Conservation (phyloP, 352 stramenopile species). For the Pythium aquatile region DNA sequence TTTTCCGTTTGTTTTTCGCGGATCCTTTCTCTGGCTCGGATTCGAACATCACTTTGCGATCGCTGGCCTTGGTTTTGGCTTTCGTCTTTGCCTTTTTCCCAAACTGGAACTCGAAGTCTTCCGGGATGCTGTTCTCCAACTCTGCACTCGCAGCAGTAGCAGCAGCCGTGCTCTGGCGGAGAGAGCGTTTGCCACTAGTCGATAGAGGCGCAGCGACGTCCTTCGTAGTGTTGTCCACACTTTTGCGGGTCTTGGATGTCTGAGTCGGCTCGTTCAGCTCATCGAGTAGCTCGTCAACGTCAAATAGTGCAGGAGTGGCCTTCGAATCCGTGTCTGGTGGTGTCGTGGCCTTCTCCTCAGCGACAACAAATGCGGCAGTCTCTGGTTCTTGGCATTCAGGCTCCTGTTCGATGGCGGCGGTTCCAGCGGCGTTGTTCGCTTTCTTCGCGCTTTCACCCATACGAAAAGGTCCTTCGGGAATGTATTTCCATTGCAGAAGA, state of each 20-base stretch:
- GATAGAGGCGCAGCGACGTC: constrained; percentile 55
- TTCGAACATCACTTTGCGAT: constrained; percentile 31
- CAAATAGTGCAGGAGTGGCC: constrained; percentile 22
- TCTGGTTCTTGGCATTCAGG: neutral
- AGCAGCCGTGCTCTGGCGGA: neutral
- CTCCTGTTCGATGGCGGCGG: neutral
- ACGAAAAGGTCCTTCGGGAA: constrained; percentile 51
- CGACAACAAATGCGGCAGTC: neutral
- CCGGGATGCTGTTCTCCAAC: constrained; percentile 22
- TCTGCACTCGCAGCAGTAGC: neutral
- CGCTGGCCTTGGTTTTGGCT: constrained; percentile 18
- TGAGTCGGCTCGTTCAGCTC: constrained; percentile 27
- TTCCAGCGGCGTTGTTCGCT: neutral
- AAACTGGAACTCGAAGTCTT: constrained; percentile 38
- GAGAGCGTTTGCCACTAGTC: constrained; percentile 5
- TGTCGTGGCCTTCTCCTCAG: neutral
- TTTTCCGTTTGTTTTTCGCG: constrained; percentile 6
- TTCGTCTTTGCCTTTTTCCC: constrained; percentile 27
- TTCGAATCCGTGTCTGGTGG: neutral
- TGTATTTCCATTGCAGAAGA: constrained; percentile 59
- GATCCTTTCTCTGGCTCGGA: constrained; percentile 7
- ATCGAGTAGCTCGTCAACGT: constrained; percentile 33
- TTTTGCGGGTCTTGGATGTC: constrained; percentile 22
- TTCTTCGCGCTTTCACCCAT: constrained; percentile 11
- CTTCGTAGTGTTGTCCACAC: constrained; percentile 29